phyloP scores from a whole-genome alignment of 2,329 filamentous ascomycete species.

The Sclerotinia spermophila region DNA sequence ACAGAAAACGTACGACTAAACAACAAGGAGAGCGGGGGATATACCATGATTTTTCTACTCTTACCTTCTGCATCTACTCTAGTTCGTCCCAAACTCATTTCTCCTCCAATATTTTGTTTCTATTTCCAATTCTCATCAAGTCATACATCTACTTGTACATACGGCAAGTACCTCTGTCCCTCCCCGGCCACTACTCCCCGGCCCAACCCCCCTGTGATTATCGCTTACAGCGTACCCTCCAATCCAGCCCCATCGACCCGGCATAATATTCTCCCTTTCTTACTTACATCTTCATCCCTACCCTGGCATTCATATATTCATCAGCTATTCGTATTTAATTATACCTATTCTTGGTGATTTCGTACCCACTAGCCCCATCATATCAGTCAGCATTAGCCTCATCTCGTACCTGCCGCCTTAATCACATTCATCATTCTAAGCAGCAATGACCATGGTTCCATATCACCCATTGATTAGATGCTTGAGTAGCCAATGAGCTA shows the following conservation, averaged over 20 bases:
- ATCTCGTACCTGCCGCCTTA: constrained; percentile 4
- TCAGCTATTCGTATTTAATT: not conserved
- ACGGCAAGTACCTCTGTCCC: constrained; percentile 1
- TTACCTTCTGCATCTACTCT: not conserved
- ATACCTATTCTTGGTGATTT: not conserved
- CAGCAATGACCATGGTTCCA: not conserved
- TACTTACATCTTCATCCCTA: constrained; percentile 8
- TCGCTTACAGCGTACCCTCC: constrained; percentile 9
- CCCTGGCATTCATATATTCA: not conserved
- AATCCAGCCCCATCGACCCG: constrained; percentile 11
- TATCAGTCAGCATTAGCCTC: constrained; percentile 9
- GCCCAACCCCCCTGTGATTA: not conserved
- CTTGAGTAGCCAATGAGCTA: not conserved
- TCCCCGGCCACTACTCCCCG: constrained; percentile 1
- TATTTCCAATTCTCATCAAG: not conserved
- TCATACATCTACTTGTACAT: constrained; percentile 8
- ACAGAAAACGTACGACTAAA: not conserved
- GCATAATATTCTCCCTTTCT: constrained; percentile 18
- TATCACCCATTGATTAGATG: not conserved
- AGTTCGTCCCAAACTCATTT: not conserved
- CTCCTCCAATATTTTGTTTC: not conserved
- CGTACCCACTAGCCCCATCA: not conserved
- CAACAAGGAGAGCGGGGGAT: not conserved
- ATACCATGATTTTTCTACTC: not conserved
- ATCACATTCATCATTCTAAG: constrained; percentile 9